Base-by-base conservation (phyloP, 371 early-diverging fungal species). In the Rhizopus stolonifer region DNA sequence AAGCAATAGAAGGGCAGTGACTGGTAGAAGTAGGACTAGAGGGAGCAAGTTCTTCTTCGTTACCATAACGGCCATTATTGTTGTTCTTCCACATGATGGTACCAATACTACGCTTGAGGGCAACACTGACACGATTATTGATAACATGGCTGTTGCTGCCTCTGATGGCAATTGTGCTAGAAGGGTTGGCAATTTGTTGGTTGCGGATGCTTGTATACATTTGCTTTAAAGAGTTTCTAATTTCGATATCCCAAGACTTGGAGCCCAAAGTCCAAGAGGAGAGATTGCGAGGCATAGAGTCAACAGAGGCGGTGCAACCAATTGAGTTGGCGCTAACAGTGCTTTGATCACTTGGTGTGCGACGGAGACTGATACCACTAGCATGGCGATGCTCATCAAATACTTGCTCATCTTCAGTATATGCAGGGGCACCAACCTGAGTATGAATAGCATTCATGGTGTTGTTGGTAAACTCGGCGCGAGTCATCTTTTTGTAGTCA, bases 161-260 rank as follows among this genome's bases (percentile, higher is more conserved):
- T 8, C 19, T 42, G 10, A 21, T 10, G 8, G 19, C 42, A 21
- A 42, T 21, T 1, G 49, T 32, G 24, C 43, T 34, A 32, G 56
- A 49, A 10, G 83, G 87, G 38, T 88, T 81, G 6, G 81, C 61
- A 40, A 91, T 84, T 50, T 84, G 89, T 49, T 77, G 69, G 38
- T 65, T 52, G 56, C 85, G 83, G 31, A 91, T 85, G 11, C 80
- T 74, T 4, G 62, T 50, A 54, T 91, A 90, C 40, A 90, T 80
- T 56, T 59, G 55, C 40, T 56, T 59, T 2, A 64, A 29, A 9
- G 48, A 23, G 10, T 38, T 36, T 26, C 56, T 55, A 22, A 64
- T 52, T 31, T 64, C 60, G 14, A 36, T 21, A 43, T 56, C 45
- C 60, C 60, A 64, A 22, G 42, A 17, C 33, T 64, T 64, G 18